phyloP scores from a whole-genome alignment of 164 flowering plant species.

The Protea cynaroides region DNA sequence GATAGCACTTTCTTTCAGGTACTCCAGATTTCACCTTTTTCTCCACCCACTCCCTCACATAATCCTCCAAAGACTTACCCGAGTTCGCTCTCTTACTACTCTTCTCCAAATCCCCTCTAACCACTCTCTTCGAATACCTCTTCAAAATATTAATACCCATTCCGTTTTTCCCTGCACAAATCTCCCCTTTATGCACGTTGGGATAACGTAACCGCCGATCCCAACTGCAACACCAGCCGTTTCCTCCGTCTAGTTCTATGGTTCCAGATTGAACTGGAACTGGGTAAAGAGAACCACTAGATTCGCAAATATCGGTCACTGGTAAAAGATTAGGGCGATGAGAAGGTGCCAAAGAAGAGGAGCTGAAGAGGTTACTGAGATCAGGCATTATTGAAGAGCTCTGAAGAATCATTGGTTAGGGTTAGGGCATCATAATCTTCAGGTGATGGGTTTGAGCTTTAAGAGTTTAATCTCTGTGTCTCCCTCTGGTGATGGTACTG shows the following conservation, averaged over 20 bases:
- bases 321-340: slow-evolving; percentile 18
- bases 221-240: slow-evolving; percentile 12
- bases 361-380: slow-evolving; percentile 22
- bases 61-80: slow-evolving; percentile 18
- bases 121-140: slow-evolving; percentile 10
- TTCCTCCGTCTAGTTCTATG: slow-evolving; percentile 8
- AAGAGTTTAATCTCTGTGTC: too few species aligned
- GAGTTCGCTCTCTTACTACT: slow-evolving; percentile 13
- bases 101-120: slow-evolving; percentile 9
- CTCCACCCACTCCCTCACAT: slow-evolving; percentile 19
- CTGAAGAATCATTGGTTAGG: neutral
- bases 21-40: slow-evolving; percentile 24
- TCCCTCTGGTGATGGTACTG: too few species aligned
- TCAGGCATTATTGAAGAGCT: slow-evolving; percentile 21
- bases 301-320: slow-evolving; percentile 11
- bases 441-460: neutral
- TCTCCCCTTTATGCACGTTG: neutral
- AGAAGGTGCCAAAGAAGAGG: slow-evolving; percentile 19
- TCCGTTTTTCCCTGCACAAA: slow-evolving; percentile 5
- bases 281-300: slow-evolving; percentile 1
- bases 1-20: slow-evolving; percentile 19
- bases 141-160: slow-evolving; percentile 11
- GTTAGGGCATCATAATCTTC: slow-evolving; percentile 7
- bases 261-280: slow-evolving; percentile 13
- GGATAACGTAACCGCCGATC: slow-evolving; percentile 10